These are phyloP conservation scores for Epithemia pelagica DNA, from an alignment of 108 stramenopile genomes.

Conservation along the genomic window DNA sequence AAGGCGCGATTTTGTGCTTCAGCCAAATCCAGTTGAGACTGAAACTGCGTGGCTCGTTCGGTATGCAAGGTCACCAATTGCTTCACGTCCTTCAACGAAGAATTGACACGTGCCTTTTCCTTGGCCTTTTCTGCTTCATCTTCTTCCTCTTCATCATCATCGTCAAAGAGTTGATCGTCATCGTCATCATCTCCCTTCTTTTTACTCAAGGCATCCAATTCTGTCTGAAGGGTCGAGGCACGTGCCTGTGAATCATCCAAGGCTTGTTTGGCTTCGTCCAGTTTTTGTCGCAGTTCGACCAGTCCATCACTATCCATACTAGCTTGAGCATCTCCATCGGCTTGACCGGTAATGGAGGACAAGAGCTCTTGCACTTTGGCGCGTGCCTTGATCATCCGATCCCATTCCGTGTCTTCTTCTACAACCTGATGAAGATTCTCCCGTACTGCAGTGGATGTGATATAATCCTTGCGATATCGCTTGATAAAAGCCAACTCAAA, in stretches of 20 bases:
- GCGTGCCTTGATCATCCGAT: conserved; percentile 53
- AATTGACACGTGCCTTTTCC: conserved; percentile 37
- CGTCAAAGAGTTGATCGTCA: conserved; percentile 58
- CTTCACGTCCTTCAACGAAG: conserved; percentile 53
- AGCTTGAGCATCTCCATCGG: conserved; percentile 25
- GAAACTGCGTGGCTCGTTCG: conserved; percentile 59
- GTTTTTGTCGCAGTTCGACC: conserved; percentile 38
- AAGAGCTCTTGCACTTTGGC: conserved; percentile 58
- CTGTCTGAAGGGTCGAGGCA: conserved; percentile 46
- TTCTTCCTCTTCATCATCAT: conserved; percentile 56
- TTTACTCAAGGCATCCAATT: conserved; percentile 36
- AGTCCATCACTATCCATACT: conserved; percentile 30
- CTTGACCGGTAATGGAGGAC: conserved; percentile 15
- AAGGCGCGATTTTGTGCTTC: conserved; percentile 26
- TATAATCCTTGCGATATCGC: conserved; percentile 63
- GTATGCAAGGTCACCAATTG: conserved; percentile 46
- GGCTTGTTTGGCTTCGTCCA: conserved; percentile 39
- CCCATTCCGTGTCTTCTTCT: conserved; percentile 83
- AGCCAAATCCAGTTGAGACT: conserved; percentile 30
- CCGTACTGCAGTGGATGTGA: conserved; percentile 64
- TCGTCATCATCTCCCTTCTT: conserved; percentile 52
- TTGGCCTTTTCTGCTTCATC: conserved; percentile 39
- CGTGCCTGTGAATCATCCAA: conserved; percentile 51
- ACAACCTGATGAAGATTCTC: conserved; percentile 68
- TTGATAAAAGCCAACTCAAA: conserved; percentile 81